Evolutionary conservation across 306 rosid species (phyloP), one percentile per base, ranked within the genome.

Genomic region (Inga laurina): DNA sequence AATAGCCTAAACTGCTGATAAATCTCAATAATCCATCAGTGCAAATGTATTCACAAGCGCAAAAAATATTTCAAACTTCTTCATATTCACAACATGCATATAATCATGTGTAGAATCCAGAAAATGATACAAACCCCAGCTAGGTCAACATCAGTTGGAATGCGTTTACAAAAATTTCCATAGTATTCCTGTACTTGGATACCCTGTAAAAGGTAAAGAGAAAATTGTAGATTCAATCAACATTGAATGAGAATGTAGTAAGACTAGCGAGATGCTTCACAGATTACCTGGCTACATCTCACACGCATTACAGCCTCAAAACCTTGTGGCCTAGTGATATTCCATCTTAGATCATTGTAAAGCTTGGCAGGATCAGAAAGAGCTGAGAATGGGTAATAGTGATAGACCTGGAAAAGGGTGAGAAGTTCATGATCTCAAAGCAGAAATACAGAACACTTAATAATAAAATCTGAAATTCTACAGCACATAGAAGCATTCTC

Each of bases 291-390:
- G 90, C 98, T 96, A 89, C 99, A 96, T 84, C 99, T 85, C 78
- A 96, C 97, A 82, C 99, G 97, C 99, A 96, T 96, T 61, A 96
- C 98, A 67, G 98, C 98, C 86, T 96, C 98, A 82, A 92, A 92
- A 78, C 99, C 99, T 89, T 96, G 99, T 68, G 99, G 98, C 86
- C 99, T 94, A 75, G 97, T 90, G 80, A 96, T 85, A 81, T 94
- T 96, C 99, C 99, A 96, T 90, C 98, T 91, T 80, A 96, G 98
- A 88, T 96, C 99, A 82, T 96, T 96, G 89, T 92, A 96, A 72
- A 96, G 98, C 88, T 89, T 96, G 71, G 98, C 99, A 32, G 97
- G 82, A 90, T 96, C 99, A 74, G 99, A 90, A 79, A 96, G 86
- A 56, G 97, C 97, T 62, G 99, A 96, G 92, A 94, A 96, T 41